Conservation (phyloP, 345 rosid genomes). For the Turritis glabra region DNA sequence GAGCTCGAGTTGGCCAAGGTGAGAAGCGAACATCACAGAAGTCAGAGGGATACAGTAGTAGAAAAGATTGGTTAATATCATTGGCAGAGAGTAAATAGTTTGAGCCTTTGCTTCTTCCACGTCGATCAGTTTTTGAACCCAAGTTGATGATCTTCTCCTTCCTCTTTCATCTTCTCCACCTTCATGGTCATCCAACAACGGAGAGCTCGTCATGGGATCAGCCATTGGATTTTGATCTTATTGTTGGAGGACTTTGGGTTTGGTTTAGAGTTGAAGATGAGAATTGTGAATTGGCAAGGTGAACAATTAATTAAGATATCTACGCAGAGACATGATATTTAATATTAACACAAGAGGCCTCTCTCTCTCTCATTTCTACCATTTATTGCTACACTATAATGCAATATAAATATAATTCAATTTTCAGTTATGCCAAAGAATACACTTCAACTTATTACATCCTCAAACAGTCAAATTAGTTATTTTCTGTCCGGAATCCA, state of each 20-base stretch:
- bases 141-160: slow-evolving; percentile 6
- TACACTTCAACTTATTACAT: not conserved
- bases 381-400: not conserved
- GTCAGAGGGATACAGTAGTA: slow-evolving; percentile 56
- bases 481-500: too few species aligned
- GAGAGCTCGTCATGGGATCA: slow-evolving; percentile 9
- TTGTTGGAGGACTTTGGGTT: not conserved
- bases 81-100: slow-evolving; percentile 58
- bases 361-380: not conserved
- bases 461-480: too few species aligned
- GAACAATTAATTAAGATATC: not conserved
- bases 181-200: slow-evolving; percentile 26
- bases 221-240: slow-evolving; percentile 28
- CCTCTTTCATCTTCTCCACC: slow-evolving; percentile 10
- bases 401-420: not conserved
- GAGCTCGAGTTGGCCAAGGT: slow-evolving; percentile 69
- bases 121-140: slow-evolving; percentile 49
- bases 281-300: not conserved
- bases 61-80: slow-evolving; percentile 64
- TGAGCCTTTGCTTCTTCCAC: slow-evolving; percentile 61
- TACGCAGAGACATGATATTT: not conserved
- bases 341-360: not conserved
- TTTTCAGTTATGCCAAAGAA: not conserved
- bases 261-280: slow-evolving; percentile 10
- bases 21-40: slow-evolving; percentile 85